Base-by-base conservation (phyloP, 345 rosid species). In the Hirschfeldia incana region DNA sequence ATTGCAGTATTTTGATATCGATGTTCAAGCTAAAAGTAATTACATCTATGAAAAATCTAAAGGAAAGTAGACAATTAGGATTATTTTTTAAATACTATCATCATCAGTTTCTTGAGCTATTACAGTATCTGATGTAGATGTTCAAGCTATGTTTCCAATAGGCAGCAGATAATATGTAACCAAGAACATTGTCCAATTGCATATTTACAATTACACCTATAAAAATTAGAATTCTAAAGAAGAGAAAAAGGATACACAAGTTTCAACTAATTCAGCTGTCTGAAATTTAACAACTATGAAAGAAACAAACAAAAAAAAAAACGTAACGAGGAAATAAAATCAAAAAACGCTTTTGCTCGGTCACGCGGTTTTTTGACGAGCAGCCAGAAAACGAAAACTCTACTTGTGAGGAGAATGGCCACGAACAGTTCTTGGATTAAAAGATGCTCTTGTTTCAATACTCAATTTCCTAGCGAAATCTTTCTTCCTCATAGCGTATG, bases 401-500 rank as follows among this genome's bases (percentile, higher is more conserved):
- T 76, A 77, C 70, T 72, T 81, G 63, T 6, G 49, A 7, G 75
- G 51, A 51, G 55, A 51, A 32, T 26, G 69, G 59, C 32, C 53
- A 51, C 58, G 78, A 64, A 61, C 64, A 53, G 65, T 84, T 72
- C 44, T 67, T 10, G 87, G 86, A 68, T 84, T 80, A 74, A 83
- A 82, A 33, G 69, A 68, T 65, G 67, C 15, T 78, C 51, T 83
- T 5, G 39, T 69, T 12, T 86, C 86, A 57, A 55, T 75, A 73
- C 87, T 88, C 76, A 69, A 39, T 76, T 74, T 83, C 79, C 86
- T 80, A 10, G 42, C 62, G 39, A 76, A 81, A 64, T 83, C 81
- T 70, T 85, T 89, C 90, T 86, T 90, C 87, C 79, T 88, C 69
- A 63, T 39, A 1, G 78, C 72, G 8, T 79, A 60, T 16, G 21